Base-by-base conservation (phyloP, 331 rosid genomes). In the Telfairia occidentalis region DNA sequence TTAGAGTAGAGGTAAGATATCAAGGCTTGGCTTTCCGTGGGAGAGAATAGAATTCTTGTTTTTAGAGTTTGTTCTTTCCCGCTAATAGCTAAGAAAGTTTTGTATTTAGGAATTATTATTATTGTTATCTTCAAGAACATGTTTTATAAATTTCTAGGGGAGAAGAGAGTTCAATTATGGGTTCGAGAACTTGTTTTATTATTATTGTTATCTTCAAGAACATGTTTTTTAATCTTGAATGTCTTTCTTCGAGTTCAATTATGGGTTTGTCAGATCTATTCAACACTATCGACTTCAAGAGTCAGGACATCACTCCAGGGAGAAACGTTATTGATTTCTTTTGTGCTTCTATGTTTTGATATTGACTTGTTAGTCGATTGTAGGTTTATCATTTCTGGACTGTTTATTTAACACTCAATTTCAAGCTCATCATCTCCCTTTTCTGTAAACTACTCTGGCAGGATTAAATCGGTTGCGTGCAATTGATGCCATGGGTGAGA, bases 401-500 rank as follows among this genome's bases (percentile, higher is more conserved):
- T 72, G 45, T 72, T 46, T 35, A 38, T 35, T 73, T 35, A 73
- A 1, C 66, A 1, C 78, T 35, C 52, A 38, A 52, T 40, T 64
- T 35, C 21, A 43, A 78, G 37, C 46, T 71, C 18, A 15, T 59
- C 13, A n/a, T 37, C 7, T 4, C 11, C 28, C 30, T 55, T 59
- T 43, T 71, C 16, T 46, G 69, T 69, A 59, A 79, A 28, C 48
- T 70, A 73, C 57, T 21, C 38, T 81, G 43, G 75, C 89, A 88
- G 96, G 92, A 69, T 78, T 71, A 69, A 84, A 73, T 43, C 85
- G 40, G 35, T 79, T 87, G 89, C 84, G 63, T 76, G 63, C 83
- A 19, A 86, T 72, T 69, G 49, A 74, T 82, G 77, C 86, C 75
- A 92, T 92, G 97, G 97, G 91, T 3, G 81, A 60, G 75, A 83